phyloP scores from a whole-genome alignment of 2,329 filamentous ascomycete species.

The Ophiostoma novo-ulmi region DNA sequence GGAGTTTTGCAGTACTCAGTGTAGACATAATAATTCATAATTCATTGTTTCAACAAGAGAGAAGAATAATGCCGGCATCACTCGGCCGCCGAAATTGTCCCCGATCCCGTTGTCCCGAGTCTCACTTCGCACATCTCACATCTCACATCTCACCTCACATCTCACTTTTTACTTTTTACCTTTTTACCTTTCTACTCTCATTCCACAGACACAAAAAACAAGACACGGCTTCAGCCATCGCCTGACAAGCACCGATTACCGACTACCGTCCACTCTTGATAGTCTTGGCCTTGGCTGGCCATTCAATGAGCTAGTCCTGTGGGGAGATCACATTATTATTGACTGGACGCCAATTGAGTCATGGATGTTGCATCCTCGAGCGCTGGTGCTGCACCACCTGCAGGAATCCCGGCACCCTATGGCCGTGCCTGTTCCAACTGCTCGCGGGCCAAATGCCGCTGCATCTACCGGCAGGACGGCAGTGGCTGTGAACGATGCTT shows the following conservation, averaged over 20 bases:
- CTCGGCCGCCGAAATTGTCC: not conserved
- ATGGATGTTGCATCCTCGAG: not conserved
- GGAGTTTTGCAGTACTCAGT: no score
- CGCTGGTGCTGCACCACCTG: not conserved
- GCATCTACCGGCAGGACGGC: conserved; percentile 36
- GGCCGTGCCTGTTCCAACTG: conserved; percentile 46
- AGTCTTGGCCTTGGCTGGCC: conserved; percentile 11
- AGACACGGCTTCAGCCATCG: not conserved
- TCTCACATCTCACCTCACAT: not conserved
- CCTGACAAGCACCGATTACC: not conserved
- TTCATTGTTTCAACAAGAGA: not conserved
- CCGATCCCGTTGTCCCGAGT: not conserved
- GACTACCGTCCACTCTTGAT: not conserved
- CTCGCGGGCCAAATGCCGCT: conserved; percentile 45
- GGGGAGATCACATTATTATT: not conserved
- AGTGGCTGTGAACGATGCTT: conserved; percentile 40
- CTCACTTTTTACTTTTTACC: not conserved
- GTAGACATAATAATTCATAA: not conserved
- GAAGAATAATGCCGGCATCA: not conserved
- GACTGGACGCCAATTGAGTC: not conserved
- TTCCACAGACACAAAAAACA: not conserved
- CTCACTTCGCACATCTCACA: not conserved
- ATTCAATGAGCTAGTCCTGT: conserved; percentile 10
- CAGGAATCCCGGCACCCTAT: conserved; percentile 33
- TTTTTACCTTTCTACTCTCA: not conserved